Evolutionary conservation across 805 yeast species (phyloP).

Genomic region (Wickerhamomyces rabaulensis): DNA sequence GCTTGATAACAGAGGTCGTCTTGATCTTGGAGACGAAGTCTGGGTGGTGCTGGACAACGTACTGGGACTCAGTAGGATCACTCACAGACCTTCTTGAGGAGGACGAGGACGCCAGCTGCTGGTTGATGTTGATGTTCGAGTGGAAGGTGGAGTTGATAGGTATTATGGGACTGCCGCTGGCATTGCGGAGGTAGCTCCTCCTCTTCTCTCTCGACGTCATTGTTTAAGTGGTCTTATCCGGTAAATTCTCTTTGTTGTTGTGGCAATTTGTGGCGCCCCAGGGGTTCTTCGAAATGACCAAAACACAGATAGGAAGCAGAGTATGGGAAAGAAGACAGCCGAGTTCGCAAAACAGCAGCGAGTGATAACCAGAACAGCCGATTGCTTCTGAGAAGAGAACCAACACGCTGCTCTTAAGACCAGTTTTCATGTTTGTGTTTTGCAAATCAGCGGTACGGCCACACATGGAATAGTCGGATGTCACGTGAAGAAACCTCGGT

Average conservation of each 20-base stretch:
- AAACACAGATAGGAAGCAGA: not conserved
- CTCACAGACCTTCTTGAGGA: constrained; percentile 8
- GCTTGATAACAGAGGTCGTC: constrained; percentile 27
- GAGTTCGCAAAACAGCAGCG: not conserved
- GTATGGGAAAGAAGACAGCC: not conserved
- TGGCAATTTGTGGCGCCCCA: not conserved
- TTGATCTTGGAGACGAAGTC: constrained; percentile 10
- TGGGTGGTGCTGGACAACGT: constrained; percentile 16
- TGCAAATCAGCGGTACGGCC: not conserved
- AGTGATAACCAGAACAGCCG: not conserved
- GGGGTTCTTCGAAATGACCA: not conserved
- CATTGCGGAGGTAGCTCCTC: constrained; percentile 18
- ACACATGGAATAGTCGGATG: not conserved
- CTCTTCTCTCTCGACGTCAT: constrained; percentile 15
- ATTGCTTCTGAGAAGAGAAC: not conserved
- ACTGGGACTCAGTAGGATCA: constrained; percentile 11
- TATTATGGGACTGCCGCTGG: constrained; percentile 23
- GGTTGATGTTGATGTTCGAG: constrained; percentile 18
- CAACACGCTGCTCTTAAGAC: not conserved
- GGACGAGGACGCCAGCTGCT: constrained; percentile 9
- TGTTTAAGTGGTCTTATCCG: not conserved
- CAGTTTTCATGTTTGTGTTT: not conserved
- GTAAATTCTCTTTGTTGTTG: not conserved
- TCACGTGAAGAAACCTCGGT: no score
- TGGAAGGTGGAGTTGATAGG: constrained; percentile 23